Conservation (phyloP, 352 stramenopile genomes). For the Phytophthora hibernalis region DNA sequence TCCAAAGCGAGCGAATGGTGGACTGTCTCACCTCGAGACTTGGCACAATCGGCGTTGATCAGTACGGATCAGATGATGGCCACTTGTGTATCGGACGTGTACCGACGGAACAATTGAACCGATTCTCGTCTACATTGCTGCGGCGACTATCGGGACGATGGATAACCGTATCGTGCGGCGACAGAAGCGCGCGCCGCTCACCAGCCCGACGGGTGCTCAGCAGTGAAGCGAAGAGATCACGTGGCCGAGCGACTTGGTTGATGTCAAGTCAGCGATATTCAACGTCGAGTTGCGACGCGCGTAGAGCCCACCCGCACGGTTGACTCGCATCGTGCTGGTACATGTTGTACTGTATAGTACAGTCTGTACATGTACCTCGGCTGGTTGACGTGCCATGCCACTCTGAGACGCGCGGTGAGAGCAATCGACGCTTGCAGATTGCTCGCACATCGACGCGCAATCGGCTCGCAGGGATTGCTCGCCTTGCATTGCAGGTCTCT, state of each 20-base stretch:
- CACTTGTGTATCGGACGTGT: not conserved
- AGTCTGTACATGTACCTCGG: conserved; percentile 1
- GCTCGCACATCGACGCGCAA: conserved; percentile 15
- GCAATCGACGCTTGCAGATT: conserved; percentile 5
- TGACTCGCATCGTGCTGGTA: no score
- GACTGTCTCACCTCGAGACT: conserved; percentile 9
- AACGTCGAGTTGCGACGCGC: not conserved
- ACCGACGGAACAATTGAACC: not conserved
- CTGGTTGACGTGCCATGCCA: conserved; percentile 10
- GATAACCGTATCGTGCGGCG: not conserved
- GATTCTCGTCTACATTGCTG: conserved; percentile 1
- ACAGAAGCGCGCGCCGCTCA: not conserved
- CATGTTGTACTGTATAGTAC: no score
- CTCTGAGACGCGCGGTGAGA: conserved; percentile 3
- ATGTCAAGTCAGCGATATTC: no score
- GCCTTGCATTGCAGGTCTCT: not conserved
- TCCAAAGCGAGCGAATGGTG: not conserved
- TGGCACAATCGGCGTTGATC: conserved; percentile 17
- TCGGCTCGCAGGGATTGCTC: conserved; percentile 16
- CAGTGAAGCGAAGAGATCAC: conserved; percentile 1
- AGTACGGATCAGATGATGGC: conserved; percentile 18
- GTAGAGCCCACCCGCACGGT: not conserved
- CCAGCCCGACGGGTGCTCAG: not conserved
- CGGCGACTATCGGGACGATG: conserved; percentile 12
- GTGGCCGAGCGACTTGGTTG: not conserved